A percentile compares a stretch with the other conserved stretches of the same genome.
Conservation (phyloP, 2,329 filamentous ascomycete genomes). For the Aspergillus amoenus region DNA sequence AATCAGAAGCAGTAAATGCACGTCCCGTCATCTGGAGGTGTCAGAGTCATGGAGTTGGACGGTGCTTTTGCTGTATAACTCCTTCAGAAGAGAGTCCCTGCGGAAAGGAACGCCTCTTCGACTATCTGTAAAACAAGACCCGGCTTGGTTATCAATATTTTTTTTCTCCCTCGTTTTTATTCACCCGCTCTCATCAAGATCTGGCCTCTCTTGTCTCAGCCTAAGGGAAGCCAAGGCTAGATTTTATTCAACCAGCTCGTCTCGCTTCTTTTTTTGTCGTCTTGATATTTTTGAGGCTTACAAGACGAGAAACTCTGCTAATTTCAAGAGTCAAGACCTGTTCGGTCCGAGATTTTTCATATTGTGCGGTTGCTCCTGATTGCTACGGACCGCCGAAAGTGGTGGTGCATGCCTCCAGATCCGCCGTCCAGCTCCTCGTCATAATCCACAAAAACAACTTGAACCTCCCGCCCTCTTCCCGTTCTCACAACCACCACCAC, state of each 20-base stretch:
- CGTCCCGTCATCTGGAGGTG: conserved; percentile 1
- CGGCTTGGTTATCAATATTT: not conserved
- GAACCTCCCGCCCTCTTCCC: conserved; percentile 25
- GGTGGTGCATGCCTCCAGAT: conserved; percentile 1
- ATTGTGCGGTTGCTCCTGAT: not conserved
- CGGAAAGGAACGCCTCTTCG: not conserved
- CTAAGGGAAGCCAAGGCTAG: conserved; percentile 1
- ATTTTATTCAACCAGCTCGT: not conserved
- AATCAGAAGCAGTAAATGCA: not conserved
- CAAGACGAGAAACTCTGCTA: not conserved
- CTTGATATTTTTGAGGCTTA: not conserved
- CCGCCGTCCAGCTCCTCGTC: conserved; percentile 29
- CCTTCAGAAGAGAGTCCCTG: not conserved
- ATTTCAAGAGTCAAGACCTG: not conserved
- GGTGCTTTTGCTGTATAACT: not conserved
- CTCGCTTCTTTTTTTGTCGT: not conserved
- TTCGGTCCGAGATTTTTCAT: not conserved
- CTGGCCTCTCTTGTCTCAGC: conserved; percentile 1
- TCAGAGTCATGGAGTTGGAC: not conserved
- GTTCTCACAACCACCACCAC: not conserved
- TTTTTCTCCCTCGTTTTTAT: not conserved
- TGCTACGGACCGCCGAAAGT: not conserved
- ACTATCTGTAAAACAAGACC: not conserved
- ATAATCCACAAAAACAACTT: conserved; percentile 40
- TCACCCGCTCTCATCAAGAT: not conserved